Conservation (phyloP, 306 rosid species). For the Cicer pinnatifidum region DNA sequence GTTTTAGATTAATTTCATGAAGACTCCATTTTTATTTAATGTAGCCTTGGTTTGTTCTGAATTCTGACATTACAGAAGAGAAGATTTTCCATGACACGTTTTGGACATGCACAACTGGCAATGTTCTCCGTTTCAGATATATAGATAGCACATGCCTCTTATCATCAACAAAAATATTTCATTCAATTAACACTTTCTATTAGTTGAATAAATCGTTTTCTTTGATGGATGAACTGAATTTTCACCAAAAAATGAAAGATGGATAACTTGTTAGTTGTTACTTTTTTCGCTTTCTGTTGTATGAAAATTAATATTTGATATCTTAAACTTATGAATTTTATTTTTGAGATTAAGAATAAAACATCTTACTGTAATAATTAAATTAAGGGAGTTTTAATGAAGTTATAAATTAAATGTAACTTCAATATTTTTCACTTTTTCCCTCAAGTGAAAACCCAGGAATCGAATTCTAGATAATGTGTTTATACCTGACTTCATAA, state of each 20-base stretch:
- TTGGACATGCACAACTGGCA: slow-evolving; percentile 33
- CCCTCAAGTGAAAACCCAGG: not conserved
- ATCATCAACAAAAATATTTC: not conserved
- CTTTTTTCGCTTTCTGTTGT: not conserved
- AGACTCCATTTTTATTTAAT: not conserved
- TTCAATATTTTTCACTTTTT: not conserved
- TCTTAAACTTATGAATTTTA: not conserved
- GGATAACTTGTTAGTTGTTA: not conserved
- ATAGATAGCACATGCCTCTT: not conserved
- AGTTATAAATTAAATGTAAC: not conserved
- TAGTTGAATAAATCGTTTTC: not conserved
- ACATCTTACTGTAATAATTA: not conserved
- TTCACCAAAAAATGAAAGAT: not conserved
- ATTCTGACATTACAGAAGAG: not conserved
- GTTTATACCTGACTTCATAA: not conserved
- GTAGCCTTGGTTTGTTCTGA: not conserved
- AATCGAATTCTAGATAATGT: not conserved
- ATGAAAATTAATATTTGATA: not conserved
- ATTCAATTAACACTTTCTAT: not conserved
- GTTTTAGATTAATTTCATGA: slow-evolving; percentile 1
- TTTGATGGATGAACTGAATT: not conserved
- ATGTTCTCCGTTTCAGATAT: not conserved
- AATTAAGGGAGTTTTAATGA: not conserved
- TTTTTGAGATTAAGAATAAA: not conserved
- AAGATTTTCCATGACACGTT: slow-evolving; percentile 34